These are phyloP conservation scores for Pulveroboletus sp. DNA, from an alignment of 768 basidiomycete genomes.

Conservation along the genomic window DNA sequence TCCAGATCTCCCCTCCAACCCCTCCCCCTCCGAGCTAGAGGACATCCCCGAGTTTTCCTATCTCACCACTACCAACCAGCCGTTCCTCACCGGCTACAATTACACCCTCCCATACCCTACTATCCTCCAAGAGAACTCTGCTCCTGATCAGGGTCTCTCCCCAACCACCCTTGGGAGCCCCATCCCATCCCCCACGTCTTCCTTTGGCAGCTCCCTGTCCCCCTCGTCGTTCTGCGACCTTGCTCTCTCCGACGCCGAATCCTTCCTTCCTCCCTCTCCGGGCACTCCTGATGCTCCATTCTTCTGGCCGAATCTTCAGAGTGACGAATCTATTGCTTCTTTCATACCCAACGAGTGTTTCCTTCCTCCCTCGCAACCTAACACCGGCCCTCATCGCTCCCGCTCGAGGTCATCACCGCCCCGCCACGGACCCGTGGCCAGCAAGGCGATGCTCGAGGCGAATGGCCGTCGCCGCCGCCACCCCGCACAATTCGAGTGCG, in stretches of 20 bases:
- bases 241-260: conserved; percentile 21
- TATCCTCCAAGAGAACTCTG: conserved; percentile 13
- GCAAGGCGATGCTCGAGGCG: conserved; percentile 32
- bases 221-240: conserved; percentile 17
- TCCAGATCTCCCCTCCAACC: not conserved
- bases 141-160: conserved; percentile 5
- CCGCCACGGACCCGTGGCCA: conserved; percentile 24
- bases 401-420: conserved; percentile 14
- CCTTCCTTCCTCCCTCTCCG: conserved; percentile 17
- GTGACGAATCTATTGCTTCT: conserved; percentile 6
- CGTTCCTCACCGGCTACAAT: conserved; percentile 6
- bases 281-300: conserved; percentile 7
- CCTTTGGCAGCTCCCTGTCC: conserved; percentile 22
- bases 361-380: not conserved
- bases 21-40: conserved; percentile 9
- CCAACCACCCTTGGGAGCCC: conserved; percentile 13
- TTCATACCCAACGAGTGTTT: conserved; percentile 2
- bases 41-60: conserved; percentile 20
- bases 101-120: conserved; percentile 5
- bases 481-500: conserved; percentile 18
- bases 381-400: conserved; percentile 12
- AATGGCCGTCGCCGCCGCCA: conserved; percentile 31
- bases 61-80: conserved; percentile 3
- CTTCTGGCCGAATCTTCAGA: conserved; percentile 9
- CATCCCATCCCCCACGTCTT: conserved; percentile 26